These are phyloP conservation scores for Phytophthora ohioensis DNA, from an alignment of 352 stramenopile species.

Conservation along the genomic window DNA sequence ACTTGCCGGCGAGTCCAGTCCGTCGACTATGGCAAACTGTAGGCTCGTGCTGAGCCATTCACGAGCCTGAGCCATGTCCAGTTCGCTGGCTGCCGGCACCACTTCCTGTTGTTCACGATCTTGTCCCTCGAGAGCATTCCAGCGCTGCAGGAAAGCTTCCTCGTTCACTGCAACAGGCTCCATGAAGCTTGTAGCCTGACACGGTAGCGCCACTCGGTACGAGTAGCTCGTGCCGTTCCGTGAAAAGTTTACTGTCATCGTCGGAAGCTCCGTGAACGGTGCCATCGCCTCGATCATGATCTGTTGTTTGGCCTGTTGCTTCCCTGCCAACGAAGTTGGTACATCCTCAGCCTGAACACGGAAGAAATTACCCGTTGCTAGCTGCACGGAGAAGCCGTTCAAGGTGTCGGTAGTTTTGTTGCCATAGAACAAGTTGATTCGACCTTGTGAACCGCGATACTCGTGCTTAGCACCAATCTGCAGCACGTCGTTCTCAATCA, in stretches of 20 bases:
- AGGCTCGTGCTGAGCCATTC: constrained; percentile 89
- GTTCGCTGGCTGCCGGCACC: constrained; percentile 77
- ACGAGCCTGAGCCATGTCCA: constrained; percentile 86
- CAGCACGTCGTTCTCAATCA: constrained; percentile 93
- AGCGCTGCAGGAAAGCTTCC: constrained; percentile 94
- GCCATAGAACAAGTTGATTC: constrained; percentile 96
- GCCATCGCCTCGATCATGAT: constrained; percentile 94
- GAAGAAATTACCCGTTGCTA: constrained; percentile 61
- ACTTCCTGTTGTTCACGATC: constrained; percentile 94
- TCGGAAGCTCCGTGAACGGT: constrained; percentile 91
- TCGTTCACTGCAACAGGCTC: constrained; percentile 91
- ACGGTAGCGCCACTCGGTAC: constrained; percentile 84
- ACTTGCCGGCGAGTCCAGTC: constrained; percentile 69
- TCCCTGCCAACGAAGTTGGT: constrained; percentile 74
- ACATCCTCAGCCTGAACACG: constrained; percentile 77
- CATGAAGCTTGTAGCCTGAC: constrained; percentile 93
- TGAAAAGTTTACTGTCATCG: constrained; percentile 90
- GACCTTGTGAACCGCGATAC: constrained; percentile 93
- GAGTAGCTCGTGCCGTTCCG: constrained; percentile 66
- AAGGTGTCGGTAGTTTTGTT: constrained; percentile 91
- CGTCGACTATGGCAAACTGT: constrained; percentile 91
- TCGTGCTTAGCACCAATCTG: constrained; percentile 97
- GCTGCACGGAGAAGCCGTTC: constrained; percentile 83
- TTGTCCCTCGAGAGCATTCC: constrained; percentile 91
- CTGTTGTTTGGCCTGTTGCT: constrained; percentile 94